These are phyloP conservation scores for Conringia planisiliqua DNA, from an alignment of 345 rosid species.

Conservation along the genomic window DNA sequence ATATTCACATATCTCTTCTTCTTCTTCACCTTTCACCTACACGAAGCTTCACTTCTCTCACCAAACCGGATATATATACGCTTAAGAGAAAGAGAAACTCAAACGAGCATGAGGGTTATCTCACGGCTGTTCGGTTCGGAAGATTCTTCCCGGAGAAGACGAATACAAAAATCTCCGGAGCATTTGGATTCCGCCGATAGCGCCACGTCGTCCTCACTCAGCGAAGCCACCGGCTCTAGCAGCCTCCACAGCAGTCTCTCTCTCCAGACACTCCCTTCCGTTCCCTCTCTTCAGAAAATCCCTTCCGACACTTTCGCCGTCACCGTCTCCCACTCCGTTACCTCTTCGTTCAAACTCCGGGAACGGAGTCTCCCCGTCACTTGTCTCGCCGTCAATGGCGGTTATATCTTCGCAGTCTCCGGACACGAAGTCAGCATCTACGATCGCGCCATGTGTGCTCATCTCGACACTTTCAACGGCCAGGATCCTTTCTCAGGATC, in stretches of 20 bases:
- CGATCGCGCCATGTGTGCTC: conserved; percentile 43
- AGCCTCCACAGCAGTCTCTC: conserved; percentile 69
- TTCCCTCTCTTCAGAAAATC: conserved; percentile 69
- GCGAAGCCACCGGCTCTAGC: conserved; percentile 21
- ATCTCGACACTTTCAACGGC: conserved; percentile 44
- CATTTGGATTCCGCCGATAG: conserved; percentile 31
- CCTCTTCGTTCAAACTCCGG: conserved; percentile 41
- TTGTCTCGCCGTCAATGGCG: conserved; percentile 53
- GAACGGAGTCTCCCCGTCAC: conserved; percentile 47
- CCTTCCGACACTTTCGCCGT: conserved; percentile 38
- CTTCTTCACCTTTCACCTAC: neutral
- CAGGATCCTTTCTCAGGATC: conserved; percentile 59
- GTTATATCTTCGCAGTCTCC: conserved; percentile 62
- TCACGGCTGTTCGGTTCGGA: conserved; percentile 43
- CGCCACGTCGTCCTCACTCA: conserved; percentile 33
- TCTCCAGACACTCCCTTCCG: conserved; percentile 75
- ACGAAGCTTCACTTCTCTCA: neutral
- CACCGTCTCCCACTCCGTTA: conserved; percentile 40
- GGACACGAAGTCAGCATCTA: conserved; percentile 65
- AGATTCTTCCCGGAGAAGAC: conserved; percentile 14
- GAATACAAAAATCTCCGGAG: conserved; percentile 9
- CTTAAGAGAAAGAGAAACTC: neutral
- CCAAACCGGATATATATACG: neutral
- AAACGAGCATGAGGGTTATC: conserved; percentile 40
- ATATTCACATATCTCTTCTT: neutral